phyloP scores from a whole-genome alignment of 139 green algal species.

The Micromonas commoda region DNA sequence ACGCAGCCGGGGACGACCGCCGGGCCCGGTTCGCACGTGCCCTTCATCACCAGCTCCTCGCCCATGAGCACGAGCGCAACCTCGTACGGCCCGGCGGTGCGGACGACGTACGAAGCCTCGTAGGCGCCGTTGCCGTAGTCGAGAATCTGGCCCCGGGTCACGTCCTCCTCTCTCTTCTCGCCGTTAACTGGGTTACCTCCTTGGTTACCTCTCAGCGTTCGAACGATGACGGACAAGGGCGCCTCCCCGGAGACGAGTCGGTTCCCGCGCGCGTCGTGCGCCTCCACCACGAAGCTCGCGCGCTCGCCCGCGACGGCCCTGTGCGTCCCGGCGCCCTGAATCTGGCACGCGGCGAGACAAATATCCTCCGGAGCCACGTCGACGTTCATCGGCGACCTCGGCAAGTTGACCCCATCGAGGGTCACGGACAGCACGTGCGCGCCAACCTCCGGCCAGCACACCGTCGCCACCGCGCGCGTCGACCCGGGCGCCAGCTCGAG shows the following conservation, averaged over 20 bases:
- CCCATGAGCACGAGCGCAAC: neutral
- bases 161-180: neutral
- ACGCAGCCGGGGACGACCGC: neutral
- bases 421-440: slow-evolving; percentile 3
- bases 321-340: slow-evolving; percentile 3
- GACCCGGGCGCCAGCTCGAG: neutral
- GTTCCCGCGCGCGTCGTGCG: slow-evolving; percentile 19
- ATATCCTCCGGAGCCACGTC: neutral
- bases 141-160: neutral
- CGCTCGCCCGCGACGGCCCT: neutral
- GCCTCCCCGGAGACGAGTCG: neutral
- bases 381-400: neutral
- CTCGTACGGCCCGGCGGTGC: slow-evolving; percentile 3
- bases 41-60: slow-evolving; percentile 4
- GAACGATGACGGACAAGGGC: neutral
- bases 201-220: neutral
- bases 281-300: slow-evolving; percentile 12
- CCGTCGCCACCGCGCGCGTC: neutral
- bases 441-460: slow-evolving; percentile 25
- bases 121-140: slow-evolving; percentile 27
- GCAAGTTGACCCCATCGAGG: slow-evolving; percentile 1
- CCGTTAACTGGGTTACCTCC: neutral
- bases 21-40: neutral
- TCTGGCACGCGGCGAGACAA: slow-evolving; percentile 6
- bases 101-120: slow-evolving; percentile 21